A percentile compares a stretch with the other conserved stretches of the same genome.
phyloP scores from a whole-genome alignment of 495 filamentous ascomycete genomes.

The Penicillium antarcticum region DNA sequence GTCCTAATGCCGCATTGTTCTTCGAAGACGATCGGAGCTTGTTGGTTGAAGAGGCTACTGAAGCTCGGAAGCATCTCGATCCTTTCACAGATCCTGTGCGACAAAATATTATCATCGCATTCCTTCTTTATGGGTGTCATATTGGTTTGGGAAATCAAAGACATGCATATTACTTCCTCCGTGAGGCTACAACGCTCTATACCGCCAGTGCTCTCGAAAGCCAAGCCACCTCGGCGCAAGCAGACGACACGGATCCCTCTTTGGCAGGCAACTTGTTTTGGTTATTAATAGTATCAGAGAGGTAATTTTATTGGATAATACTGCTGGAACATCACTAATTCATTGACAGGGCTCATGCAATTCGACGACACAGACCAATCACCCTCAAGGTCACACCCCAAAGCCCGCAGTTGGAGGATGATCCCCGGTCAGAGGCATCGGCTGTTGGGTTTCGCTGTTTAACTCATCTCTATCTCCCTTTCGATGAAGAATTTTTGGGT shows the following conservation, averaged over 20 bases:
- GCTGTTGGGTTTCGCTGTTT: slow-evolving; percentile 58
- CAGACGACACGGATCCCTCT: slow-evolving; percentile 19
- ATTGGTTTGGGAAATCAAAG: slow-evolving; percentile 69
- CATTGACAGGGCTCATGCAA: slow-evolving; percentile 56
- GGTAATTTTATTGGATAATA: slow-evolving; percentile 35
- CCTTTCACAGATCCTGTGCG: slow-evolving; percentile 62
- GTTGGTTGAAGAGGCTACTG: slow-evolving; percentile 66
- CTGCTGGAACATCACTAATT: neutral
- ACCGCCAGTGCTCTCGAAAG: slow-evolving; percentile 40
- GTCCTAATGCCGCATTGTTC: slow-evolving; percentile 20
- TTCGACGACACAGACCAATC: slow-evolving; percentile 71
- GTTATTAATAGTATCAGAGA: slow-evolving; percentile 69
- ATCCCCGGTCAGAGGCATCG: slow-evolving; percentile 20
- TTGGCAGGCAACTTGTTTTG: slow-evolving; percentile 58
- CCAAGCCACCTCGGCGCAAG: slow-evolving; percentile 13
- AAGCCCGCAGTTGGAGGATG: slow-evolving; percentile 56
- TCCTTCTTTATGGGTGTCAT: slow-evolving; percentile 68
- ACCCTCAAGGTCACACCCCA: slow-evolving; percentile 63
- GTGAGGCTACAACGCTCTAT: slow-evolving; percentile 64
- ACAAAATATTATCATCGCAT: slow-evolving; percentile 63
- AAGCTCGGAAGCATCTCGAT: slow-evolving; percentile 65
- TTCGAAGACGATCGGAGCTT: slow-evolving; percentile 42
- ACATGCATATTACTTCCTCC: slow-evolving; percentile 70
- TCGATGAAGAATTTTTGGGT: slow-evolving; percentile 66
- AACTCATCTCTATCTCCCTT: slow-evolving; percentile 65